Base-by-base conservation (phyloP, 805 yeast species). In the Candida gorgasii region DNA sequence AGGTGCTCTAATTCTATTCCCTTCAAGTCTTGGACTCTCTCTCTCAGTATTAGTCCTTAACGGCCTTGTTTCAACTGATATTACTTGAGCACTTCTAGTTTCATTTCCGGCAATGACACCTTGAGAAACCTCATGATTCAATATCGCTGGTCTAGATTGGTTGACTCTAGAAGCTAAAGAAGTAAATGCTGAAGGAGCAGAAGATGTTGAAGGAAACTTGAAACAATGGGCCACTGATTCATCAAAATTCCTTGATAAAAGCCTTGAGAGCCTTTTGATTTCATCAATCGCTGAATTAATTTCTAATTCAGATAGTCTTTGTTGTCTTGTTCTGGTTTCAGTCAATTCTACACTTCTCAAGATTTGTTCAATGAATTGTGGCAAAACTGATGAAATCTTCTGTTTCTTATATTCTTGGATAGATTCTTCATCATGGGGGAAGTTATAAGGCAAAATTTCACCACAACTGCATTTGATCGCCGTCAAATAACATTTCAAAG, bases 261-360 rank as follows among this genome's bases (percentile, higher is more conserved):
- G 15, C 5, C 12, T 12, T 11, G 29, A 14, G 4, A 24, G 20
- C 7, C 24, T 24, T 19, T 46, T 16, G 32, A 49, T 44, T 5
- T 30, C 34, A 3, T 26, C 22, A 13, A 49, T 44, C 2, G 36
- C 34, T 8, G 14, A 11, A 6, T 12, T 6, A 33, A 67, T 63
- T n/a, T 51, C 59, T 4, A 35, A 13, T n/a, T 51, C 41, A 0
- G 60, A 49, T 35, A 55, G 36, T 16, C 55, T 45, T 45, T 67
- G 73, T 43, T 69, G 74, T 40, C 54, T 52, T 4, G 73, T 67
- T 34, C 75, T 52, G 38, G 50, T 62, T 48, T 65, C 73, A 8
- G 71, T 61, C 11, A 69, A 51, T 6, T 62, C 45, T 22, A 65
- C 54, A 5, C 71, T 53, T 50, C 56, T 69, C 11, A 61, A 49